Conservation (phyloP, 2,329 filamentous ascomycete genomes). For the Ciborinia camelliae region DNA sequence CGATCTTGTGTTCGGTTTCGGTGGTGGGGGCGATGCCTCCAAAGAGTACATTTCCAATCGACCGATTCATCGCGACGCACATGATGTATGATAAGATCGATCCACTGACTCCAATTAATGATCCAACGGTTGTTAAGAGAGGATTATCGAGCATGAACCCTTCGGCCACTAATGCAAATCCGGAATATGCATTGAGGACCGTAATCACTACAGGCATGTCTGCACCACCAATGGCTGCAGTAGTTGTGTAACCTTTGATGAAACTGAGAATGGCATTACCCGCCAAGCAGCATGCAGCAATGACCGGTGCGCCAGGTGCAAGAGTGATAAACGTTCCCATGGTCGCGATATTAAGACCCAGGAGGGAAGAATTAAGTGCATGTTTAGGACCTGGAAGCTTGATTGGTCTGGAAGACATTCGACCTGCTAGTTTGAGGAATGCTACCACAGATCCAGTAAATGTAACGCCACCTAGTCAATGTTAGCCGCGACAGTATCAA, state of each 20-base stretch:
- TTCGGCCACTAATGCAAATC: constrained; percentile 85
- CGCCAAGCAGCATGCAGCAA: constrained; percentile 74
- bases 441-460: constrained; percentile 90
- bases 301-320: constrained; percentile 73
- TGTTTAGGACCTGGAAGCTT: constrained; percentile 70
- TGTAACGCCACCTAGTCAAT: constrained; percentile 63
- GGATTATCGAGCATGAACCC: constrained; percentile 90
- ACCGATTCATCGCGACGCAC: constrained; percentile 90
- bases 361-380: constrained; percentile 67
- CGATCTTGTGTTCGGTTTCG: constrained; percentile 67
- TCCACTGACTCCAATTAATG: constrained; percentile 82
- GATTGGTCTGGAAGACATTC: constrained; percentile 74
- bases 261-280: constrained; percentile 78
- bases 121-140: constrained; percentile 78
- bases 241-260: constrained; percentile 82
- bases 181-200: constrained; percentile 85
- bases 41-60: constrained; percentile 84
- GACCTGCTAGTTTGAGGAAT: constrained; percentile 80
- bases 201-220: constrained; percentile 94
- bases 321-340: constrained; percentile 82
- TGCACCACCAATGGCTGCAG: constrained; percentile 83
- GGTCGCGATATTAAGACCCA: constrained; percentile 74
- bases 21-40: constrained; percentile 69
- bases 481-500: constrained; percentile 1
- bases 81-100: constrained; percentile 85